These are phyloP conservation scores for Mycosarcoma mackinlayi DNA, from an alignment of 1,284 basidiomycete genomes.

Conservation along the genomic window DNA sequence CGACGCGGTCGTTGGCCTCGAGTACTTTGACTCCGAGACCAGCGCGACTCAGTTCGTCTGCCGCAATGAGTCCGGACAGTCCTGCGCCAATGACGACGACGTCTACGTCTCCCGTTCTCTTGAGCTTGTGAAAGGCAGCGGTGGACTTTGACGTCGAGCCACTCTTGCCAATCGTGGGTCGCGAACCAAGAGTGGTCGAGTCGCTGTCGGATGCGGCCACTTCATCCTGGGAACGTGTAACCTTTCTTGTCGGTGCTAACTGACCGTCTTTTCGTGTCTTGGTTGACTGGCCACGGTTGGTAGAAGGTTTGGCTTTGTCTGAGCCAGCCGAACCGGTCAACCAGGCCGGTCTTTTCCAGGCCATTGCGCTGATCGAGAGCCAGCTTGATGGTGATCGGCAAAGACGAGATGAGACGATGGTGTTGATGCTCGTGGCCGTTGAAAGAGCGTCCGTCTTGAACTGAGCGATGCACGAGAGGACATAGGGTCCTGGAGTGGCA, in stretches of 20 bases:
- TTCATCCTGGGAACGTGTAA: not conserved
- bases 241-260: not conserved
- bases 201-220: slow-evolving; percentile 11
- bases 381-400: too few relatives aligned
- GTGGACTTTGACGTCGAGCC: not conserved
- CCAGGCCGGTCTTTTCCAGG: slow-evolving; percentile 25
- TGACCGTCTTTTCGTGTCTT: not conserved
- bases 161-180: not conserved
- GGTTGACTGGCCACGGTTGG: slow-evolving; percentile 1
- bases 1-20: slow-evolving; percentile 70
- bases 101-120: slow-evolving; percentile 49
- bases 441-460: too few relatives aligned
- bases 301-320: slow-evolving; percentile 4
- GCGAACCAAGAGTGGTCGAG: slow-evolving; percentile 6
- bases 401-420: not conserved
- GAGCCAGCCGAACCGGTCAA: slow-evolving; percentile 5
- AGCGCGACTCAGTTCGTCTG: slow-evolving; percentile 67
- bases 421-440: too few relatives aligned
- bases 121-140: slow-evolving; percentile 7
- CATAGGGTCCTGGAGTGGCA: too few relatives aligned
- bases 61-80: slow-evolving; percentile 70
- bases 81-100: slow-evolving; percentile 71
- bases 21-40: slow-evolving; percentile 70
- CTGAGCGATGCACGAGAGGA: too few relatives aligned
- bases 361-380: slow-evolving; percentile 19